Evolutionary conservation across 768 basidiomycete species (phyloP), one percentile per base, ranked within the genome.

Genomic region (Baorangia bicolor): DNA sequence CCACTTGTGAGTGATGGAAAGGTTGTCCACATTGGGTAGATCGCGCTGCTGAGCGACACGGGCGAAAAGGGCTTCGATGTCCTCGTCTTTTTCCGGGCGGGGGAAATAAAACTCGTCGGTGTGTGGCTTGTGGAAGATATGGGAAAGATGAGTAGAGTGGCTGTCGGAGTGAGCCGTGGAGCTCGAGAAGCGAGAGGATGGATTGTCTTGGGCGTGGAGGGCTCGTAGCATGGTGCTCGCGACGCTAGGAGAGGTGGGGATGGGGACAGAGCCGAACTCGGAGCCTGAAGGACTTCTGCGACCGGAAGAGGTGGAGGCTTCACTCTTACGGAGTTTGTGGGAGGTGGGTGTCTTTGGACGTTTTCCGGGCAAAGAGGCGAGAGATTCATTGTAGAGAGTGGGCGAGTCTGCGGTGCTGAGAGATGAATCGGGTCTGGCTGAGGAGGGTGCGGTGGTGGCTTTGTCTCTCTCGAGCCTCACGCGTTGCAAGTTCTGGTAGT

Each of bases 1-100:
- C 95, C 96, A 99, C 74, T 98, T 98, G 70, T 92, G 91, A 30
- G 92, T 88, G 23, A 90, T 79, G 16, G 82, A 64, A 53, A 92
- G 74, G 56, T 79, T 73, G 10, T 83, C 81, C 27, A 87, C 72
- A 25, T 84, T 82, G 12, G 73, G 80, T 25, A 92, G 69, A 61
- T 83, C 88, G 40, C 92, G 83, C 27, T 82, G 85, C 39, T 82
- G 81, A 63, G 84, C 82, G 51, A 97, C 82, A 51, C 85, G 82
- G 59, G 90, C 82, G 69, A 97, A 98, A 46, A 94, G 74, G 5
- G 72, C 76, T 68, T 95, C 87, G 25, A 98, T 87, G 51, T 93
- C 88, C 42, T 83, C 81, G 55, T 91, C 86, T 25, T 78, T 81
- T 10, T 83, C 79, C 3, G 96, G 96, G 13, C 90, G 82, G 8